Percentiles rank a stretch among this genome's conserved stretches.
phyloP scores from a whole-genome alignment of 306 rosid species.

The Psophocarpus tetragonolobus region DNA sequence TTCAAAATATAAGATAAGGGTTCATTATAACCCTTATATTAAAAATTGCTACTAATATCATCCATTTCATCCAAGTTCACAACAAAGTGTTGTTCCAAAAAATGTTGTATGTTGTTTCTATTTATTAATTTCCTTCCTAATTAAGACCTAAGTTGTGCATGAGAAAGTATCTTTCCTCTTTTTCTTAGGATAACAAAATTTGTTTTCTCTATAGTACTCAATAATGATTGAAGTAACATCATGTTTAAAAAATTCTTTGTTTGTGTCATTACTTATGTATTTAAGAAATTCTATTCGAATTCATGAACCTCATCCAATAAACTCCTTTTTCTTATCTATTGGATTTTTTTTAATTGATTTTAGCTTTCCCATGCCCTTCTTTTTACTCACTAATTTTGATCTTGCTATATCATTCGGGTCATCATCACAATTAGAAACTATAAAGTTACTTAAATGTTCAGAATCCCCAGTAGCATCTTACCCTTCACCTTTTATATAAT shows the following conservation, averaged over 20 bases:
- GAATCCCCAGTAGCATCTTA: conserved; percentile 44
- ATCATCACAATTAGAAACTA: conserved; percentile 56
- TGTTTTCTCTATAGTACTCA: conserved; percentile 59
- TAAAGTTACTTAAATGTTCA: conserved; percentile 43
- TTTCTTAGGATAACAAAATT: conserved; percentile 59
- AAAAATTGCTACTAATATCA: conserved; percentile 44
- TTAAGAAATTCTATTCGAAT: conserved; percentile 63
- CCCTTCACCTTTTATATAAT: conserved; percentile 36
- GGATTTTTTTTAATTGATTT: conserved; percentile 39
- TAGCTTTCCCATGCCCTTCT: conserved; percentile 38
- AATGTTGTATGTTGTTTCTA: conserved; percentile 51
- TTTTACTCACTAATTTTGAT: conserved; percentile 35
- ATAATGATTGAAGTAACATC: conserved; percentile 60
- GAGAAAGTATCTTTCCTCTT: conserved; percentile 62
- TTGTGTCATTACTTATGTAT: conserved; percentile 45
- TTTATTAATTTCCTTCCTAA: conserved; percentile 56
- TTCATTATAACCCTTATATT: conserved; percentile 39
- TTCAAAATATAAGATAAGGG: too few species aligned
- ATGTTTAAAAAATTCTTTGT: conserved; percentile 49
- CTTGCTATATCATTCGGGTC: conserved; percentile 36
- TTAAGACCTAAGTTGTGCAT: conserved; percentile 50
- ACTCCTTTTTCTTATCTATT: conserved; percentile 52
- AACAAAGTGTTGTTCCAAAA: conserved; percentile 62
- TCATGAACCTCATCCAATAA: conserved; percentile 76
- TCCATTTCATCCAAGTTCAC: conserved; percentile 53